Base-by-base conservation (phyloP, 2,329 filamentous ascomycete genomes). In the Penicillium fuscoglaucum region DNA sequence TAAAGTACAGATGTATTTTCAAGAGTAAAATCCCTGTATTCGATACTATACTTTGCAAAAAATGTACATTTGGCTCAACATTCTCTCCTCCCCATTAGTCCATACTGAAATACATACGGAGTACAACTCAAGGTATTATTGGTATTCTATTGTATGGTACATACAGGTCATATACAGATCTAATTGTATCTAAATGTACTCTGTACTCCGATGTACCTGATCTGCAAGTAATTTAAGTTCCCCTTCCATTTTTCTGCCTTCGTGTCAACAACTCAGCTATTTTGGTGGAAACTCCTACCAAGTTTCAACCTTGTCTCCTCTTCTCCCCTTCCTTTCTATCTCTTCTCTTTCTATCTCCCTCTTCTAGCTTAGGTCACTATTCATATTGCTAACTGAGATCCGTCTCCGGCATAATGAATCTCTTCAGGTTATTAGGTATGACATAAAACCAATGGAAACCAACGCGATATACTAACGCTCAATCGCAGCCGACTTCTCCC, bases 401-500 rank as follows among this genome's bases (percentile, higher is more conserved):
- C 13, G 8, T 35, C 15, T 19, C 57, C 68, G 63, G 66, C 74
- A 83, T 62, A 66, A 89, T 90, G 87, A 90, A 90, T 78, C 79
- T 89, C 73, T 90, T 90, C 79, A 79, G 87, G 70, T 77, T 90
- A 70, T 72, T 86, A 72, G 87, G 87, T 89, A 79, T 60, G 68
- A 43, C 17, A 35, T 29, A 24, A 40, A 35, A 28, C 9, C n/a
- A 43, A 37, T 21, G 26, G 8, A 37, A 39, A 6, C 17, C 19
- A 33, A 47, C 13, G 50, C 45, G 12, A 44, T 8, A 33, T 57
- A 54, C 67, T 70, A 55, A 69, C 55, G 2, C 35, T 48, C 55
- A 57, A 67, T 28, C 19, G 37, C 55, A 96, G 93, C 88, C 80
- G 95, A 99, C 83, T 86, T 99, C 75, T 97, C 92, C 82, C 95